Conservation (phyloP, 495 filamentous ascomycete genomes). For the Amphirosellinia nigrospora region DNA sequence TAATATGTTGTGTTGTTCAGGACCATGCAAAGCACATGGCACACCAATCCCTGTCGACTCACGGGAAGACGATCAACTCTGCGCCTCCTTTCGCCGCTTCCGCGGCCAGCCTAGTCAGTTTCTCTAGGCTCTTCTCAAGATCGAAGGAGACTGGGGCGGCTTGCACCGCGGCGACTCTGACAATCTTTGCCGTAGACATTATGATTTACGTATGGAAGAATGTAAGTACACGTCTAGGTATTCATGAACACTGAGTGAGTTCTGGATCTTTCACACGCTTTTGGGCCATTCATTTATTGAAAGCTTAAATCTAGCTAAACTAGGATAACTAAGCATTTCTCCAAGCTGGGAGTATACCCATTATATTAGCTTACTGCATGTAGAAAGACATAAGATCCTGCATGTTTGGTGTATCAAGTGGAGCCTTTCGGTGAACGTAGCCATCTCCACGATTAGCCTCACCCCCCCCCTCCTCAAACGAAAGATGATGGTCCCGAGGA, state of each 20-base stretch:
- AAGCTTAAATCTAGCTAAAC: constrained; percentile 14
- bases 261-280: background rate
- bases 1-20: background rate
- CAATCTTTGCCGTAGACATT: constrained; percentile 31
- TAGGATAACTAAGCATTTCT: background rate
- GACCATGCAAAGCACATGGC: background rate
- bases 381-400: background rate
- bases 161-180: constrained; percentile 49
- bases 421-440: background rate
- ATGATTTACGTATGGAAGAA: constrained; percentile 11
- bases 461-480: background rate
- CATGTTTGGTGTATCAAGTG: constrained; percentile 9
- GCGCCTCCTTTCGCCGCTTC: constrained; percentile 50
- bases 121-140: constrained; percentile 45
- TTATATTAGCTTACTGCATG: background rate
- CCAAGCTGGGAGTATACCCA: background rate
- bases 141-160: constrained; percentile 52
- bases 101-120: constrained; percentile 45
- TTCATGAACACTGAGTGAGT: background rate
- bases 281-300: background rate
- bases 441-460: background rate
- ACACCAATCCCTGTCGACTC: background rate
- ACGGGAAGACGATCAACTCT: constrained; percentile 56
- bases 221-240: background rate
- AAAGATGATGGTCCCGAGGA: background rate